Evolutionary conservation across 148 eudicot species (phyloP), one percentile per base, ranked within the genome.

Genomic region (Rhododendron ferrugineum): DNA sequence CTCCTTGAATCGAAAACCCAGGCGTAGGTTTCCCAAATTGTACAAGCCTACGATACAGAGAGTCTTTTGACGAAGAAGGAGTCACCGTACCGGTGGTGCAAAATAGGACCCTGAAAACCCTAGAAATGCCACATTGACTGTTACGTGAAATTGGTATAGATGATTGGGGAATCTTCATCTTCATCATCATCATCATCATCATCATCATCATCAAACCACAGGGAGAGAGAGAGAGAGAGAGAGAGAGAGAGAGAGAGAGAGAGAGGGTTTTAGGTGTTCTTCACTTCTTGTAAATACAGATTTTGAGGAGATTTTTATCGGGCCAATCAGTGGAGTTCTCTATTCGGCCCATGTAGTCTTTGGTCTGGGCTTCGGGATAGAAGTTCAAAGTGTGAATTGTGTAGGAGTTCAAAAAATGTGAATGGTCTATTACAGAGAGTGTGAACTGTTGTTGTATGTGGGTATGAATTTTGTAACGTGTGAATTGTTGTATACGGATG

Each of bases 41-140:
- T 52, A 86, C 85, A 37, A 91, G 84, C 76, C 90, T 88, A 14
- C 82, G 37, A 85, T 85, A 91, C 23, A 91, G 85, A 37, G 85
- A 79, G 76, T 87, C 88, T 37, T 37, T 36, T 2, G 83, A 81
- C 11, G 83, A 81, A 9, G 83, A 22, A 30, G 85, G 40, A 82
- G 26, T 3, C 40, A 49, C 40, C n/a, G 80, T 34, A 34, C 74
- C 77, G 5, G 85, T 50, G 9, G 85, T 49, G 85, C 50, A 50
- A 1, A 23, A 84, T 23, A 74, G n/a, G 32, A 49, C 64, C 46
- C 62, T 47, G 18, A 46, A 83, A 73, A 34, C 32, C 52, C 79
- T 83, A n/a, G 80, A 32, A 68, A 84, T 50, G 44, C 49, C 62
- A 32, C n/a, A 16, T 11, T 4, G 66, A 34, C 14, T 37, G 2